Evolutionary conservation across 2,329 filamentous ascomycete species (phyloP).

Genomic region (Ceratocystis destructans): DNA sequence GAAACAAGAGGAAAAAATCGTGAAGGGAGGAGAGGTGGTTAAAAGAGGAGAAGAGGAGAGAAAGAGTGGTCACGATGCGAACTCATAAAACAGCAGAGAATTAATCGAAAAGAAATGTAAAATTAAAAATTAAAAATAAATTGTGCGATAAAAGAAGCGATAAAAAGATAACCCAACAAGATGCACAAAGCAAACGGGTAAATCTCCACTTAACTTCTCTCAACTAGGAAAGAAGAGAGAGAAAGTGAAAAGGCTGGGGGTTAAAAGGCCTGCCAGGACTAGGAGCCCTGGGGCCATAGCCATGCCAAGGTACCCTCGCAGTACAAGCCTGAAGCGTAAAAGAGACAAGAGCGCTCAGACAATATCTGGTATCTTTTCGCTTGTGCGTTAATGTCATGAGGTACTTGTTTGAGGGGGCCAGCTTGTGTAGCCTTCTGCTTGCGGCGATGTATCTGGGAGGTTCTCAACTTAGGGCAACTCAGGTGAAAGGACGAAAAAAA

Average conservation of each 20-base stretch:
- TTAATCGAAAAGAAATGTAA: not conserved
- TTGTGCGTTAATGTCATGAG: not conserved
- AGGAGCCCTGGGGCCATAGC: not conserved
- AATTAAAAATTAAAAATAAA: not conserved
- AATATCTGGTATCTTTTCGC: conserved; percentile 5
- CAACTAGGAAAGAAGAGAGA: not conserved
- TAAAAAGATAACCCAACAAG: conserved; percentile 3
- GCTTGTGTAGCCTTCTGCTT: not conserved
- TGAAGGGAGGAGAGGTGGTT: not conserved
- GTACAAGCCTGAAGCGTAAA: not conserved
- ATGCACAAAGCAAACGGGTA: not conserved
- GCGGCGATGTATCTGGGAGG: not conserved
- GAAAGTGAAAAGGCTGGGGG: conserved; percentile 1
- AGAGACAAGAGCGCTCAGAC: conserved; percentile 4
- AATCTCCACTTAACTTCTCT: not conserved
- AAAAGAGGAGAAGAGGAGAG: not conserved
- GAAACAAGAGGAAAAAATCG: not conserved
- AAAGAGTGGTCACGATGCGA: not conserved
- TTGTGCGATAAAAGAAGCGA: not conserved
- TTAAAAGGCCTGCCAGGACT: not conserved
- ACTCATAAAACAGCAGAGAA: not conserved
- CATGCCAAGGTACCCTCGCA: not conserved
- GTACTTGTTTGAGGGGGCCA: not conserved
- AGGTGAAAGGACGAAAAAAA: not conserved
- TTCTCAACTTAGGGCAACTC: no score